phyloP scores from a whole-genome alignment of 2,329 filamentous ascomycete genomes.

The Epichloe hybrida region DNA sequence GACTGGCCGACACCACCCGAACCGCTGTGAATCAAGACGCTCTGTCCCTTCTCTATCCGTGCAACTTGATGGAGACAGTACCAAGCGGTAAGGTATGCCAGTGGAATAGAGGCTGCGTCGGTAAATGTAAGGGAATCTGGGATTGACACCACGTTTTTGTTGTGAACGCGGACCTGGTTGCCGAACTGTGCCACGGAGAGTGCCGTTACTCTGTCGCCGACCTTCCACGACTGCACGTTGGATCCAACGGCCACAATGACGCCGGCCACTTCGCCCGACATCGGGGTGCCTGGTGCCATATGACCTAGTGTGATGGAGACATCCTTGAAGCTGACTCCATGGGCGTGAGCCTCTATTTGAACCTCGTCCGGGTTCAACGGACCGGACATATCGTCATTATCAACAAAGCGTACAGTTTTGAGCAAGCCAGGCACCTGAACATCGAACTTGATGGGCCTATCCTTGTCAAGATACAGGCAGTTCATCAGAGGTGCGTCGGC shows the following conservation, averaged over 20 bases:
- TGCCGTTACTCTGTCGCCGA: not conserved
- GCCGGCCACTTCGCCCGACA: not conserved
- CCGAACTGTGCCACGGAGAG: too few species aligned
- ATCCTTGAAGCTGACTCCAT: not conserved
- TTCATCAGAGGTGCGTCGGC: too few species aligned
- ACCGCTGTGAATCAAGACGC: constrained; percentile 25
- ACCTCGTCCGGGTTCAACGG: not conserved
- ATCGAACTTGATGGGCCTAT: too few species aligned
- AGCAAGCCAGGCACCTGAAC: too few species aligned
- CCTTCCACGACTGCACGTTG: not conserved
- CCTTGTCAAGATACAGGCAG: too few species aligned
- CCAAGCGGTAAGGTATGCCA: not conserved
- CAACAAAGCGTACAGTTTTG: too few species aligned
- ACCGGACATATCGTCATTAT: too few species aligned
- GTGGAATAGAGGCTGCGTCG: not conserved
- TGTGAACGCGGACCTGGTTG: too few species aligned
- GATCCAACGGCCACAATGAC: not conserved
- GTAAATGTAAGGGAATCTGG: not conserved
- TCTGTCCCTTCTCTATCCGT: constrained; percentile 10
- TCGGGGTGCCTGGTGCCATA: not conserved
- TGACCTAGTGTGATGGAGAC: not conserved
- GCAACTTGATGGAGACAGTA: not conserved
- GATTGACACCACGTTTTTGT: not conserved
- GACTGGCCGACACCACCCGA: constrained; percentile 25
- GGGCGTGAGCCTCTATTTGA: not conserved